A percentile compares a stretch with the other conserved stretches of the same genome.
phyloP scores from a whole-genome alignment of 2,329 filamentous ascomycete species.

The Sarocladium kiliense region DNA sequence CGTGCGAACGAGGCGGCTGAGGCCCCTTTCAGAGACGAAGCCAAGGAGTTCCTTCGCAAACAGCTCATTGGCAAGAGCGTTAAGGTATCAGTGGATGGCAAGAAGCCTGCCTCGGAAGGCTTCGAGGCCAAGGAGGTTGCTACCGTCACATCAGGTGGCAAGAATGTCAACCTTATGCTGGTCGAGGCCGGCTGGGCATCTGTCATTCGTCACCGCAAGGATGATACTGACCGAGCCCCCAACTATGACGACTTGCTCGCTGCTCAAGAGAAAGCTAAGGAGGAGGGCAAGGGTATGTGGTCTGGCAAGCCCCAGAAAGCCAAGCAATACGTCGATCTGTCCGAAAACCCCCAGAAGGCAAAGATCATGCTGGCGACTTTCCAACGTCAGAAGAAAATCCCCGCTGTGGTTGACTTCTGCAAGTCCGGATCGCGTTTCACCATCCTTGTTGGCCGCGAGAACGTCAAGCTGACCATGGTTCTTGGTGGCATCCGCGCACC shows the following conservation, averaged over 20 bases:
- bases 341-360: slow-evolving; percentile 88
- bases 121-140: slow-evolving; percentile 95
- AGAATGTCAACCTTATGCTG: slow-evolving; percentile 77
- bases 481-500: slow-evolving; percentile 90
- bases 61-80: slow-evolving; percentile 95
- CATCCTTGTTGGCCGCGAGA: slow-evolving; percentile 84
- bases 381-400: slow-evolving; percentile 86
- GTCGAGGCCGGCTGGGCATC: slow-evolving; percentile 93
- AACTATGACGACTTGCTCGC: slow-evolving; percentile 88
- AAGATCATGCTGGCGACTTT: slow-evolving; percentile 88
- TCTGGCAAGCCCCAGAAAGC: slow-evolving; percentile 79
- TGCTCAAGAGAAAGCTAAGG: slow-evolving; percentile 77
- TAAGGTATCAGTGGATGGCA: slow-evolving; percentile 81
- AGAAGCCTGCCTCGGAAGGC: slow-evolving; percentile 81
- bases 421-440: slow-evolving; percentile 96
- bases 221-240: slow-evolving; percentile 87
- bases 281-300: slow-evolving; percentile 92
- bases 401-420: slow-evolving; percentile 93
- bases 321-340: slow-evolving; percentile 82
- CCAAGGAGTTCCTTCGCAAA: slow-evolving; percentile 94
- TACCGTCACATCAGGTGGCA: slow-evolving; percentile 75
- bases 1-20: slow-evolving; percentile 83
- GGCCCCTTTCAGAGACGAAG: slow-evolving; percentile 82
- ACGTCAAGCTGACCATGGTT: slow-evolving; percentile 90
- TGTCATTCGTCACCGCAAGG: slow-evolving; percentile 90